These are phyloP conservation scores for Trametes elegans DNA, from an alignment of 768 basidiomycete genomes.

Conservation along the genomic window DNA sequence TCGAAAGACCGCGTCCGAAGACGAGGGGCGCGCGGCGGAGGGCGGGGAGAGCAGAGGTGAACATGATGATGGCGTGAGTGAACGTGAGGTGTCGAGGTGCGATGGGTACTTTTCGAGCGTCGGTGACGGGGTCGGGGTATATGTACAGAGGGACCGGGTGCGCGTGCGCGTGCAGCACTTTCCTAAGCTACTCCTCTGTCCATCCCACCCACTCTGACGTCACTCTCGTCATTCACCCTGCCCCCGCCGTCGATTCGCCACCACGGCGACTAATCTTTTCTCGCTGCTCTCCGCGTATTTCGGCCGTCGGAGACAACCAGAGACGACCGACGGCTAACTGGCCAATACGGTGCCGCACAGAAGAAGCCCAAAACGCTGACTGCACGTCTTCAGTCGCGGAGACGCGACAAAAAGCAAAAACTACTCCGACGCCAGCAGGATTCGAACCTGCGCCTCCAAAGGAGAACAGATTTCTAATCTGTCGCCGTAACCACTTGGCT, in stretches of 20 bases:
- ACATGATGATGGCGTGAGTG: slow-evolving; percentile 7
- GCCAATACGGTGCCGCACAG: too few relatives aligned
- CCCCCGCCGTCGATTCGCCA: neutral
- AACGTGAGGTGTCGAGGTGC: neutral
- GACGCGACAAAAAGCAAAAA: slow-evolving; percentile 9
- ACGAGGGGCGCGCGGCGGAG: slow-evolving; percentile 19
- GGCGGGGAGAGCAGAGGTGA: slow-evolving; percentile 11
- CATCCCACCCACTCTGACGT: slow-evolving; percentile 14
- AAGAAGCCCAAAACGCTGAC: too few relatives aligned
- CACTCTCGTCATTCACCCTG: slow-evolving; percentile 11
- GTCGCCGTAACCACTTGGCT: slow-evolving; percentile 81
- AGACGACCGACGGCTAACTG: too few relatives aligned
- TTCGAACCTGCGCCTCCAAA: slow-evolving; percentile 43
- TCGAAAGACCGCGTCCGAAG: slow-evolving; percentile 17
- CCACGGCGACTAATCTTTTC: neutral
- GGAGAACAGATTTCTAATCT: slow-evolving; percentile 57
- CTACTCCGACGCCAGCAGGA: slow-evolving; percentile 41
- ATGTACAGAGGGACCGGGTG: neutral
- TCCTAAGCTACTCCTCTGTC: slow-evolving; percentile 4
- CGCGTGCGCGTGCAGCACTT: too few relatives aligned
- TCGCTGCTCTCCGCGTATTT: neutral
- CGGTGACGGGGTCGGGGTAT: neutral
- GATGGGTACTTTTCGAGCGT: neutral
- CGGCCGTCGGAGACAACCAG: neutral
- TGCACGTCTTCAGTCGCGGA: too few relatives aligned